Evolutionary conservation across 768 basidiomycete species (phyloP), one percentile per base, ranked within the genome.

Genomic region (Sarcomyxa edulis): DNA sequence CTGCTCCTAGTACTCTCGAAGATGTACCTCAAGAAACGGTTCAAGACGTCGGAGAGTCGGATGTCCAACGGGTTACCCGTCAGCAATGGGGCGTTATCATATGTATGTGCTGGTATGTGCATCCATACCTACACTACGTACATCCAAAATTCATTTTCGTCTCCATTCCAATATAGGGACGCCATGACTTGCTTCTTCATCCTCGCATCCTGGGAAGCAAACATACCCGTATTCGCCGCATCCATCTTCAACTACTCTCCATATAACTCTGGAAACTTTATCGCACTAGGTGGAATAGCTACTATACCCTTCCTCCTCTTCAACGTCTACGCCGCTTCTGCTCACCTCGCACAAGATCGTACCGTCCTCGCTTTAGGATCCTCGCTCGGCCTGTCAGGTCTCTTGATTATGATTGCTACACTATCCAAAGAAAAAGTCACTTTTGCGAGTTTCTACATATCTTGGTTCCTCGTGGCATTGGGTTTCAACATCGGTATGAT

Each of bases 401-500:
- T 42, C 7, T 30, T 46, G 14, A 42, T 46, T 30, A 46, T 46
- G 45, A 35, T 46, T 16, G 45, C 45, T 6, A 31, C 42, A 21
- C 35, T 39, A 16, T 28, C 45, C 10, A 33, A 16, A 14, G 48
- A 40, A 36, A 38, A 40, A 27, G 47, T 51, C 26, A 26, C 50
- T 8, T 37, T 38, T 15, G 42, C 53, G 40, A 63, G 74, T 15
- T 46, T 66, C 27, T 78, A 72, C 51, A 81, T 84, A 76, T 83
- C 78, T 53, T 84, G 78, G 73, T 78, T 74, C 49, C 69, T 78
- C 27, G 63, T 84, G 16, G 81, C 84, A 18, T 65, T 84, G 4
- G 83, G 84, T 1, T 85, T 84, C 65, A 84, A 84, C 55, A 61
- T 84, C 8, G 72, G n/a, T n/a, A n/a, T n/a, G n/a, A n/a, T n/a